phyloP scores from a whole-genome alignment of 148 eudicot species.

The Chenopodium album region DNA sequence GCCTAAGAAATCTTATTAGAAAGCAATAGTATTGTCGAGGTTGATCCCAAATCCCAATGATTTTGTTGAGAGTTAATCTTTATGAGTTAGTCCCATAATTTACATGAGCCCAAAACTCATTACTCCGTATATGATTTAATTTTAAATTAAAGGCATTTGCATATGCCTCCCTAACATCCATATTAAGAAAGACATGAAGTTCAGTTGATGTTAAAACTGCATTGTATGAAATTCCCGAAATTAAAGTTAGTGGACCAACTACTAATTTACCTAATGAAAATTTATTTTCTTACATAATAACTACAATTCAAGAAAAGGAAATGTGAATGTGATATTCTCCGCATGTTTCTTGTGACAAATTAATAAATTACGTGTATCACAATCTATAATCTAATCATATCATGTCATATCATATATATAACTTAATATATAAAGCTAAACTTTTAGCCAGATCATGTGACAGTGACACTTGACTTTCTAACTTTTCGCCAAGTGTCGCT shows the following conservation, averaged over 20 bases:
- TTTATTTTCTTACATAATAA: too few relatives aligned
- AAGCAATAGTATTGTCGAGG: constrained; percentile 72
- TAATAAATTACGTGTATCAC: neutral
- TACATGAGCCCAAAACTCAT: constrained; percentile 76
- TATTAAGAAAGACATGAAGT: neutral
- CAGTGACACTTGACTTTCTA: too few relatives aligned
- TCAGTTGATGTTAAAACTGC: constrained; percentile 4
- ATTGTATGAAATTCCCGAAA: neutral
- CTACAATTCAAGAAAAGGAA: too few relatives aligned
- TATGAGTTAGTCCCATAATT: constrained; percentile 32
- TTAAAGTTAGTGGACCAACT: neutral
- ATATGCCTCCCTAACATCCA: constrained; percentile 83
- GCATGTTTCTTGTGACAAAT: neutral
- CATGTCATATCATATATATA: too few relatives aligned
- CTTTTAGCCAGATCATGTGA: too few relatives aligned
- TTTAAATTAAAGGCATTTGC: constrained; percentile 72
- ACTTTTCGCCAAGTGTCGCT: too few relatives aligned
- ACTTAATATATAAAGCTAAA: too few relatives aligned
- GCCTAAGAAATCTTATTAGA: constrained; percentile 34
- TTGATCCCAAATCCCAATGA: constrained; percentile 39
- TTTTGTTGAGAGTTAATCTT: constrained; percentile 22
- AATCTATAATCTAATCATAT: neutral
- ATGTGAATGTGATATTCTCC: too few relatives aligned
- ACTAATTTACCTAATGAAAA: too few relatives aligned
- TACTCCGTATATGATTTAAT: constrained; percentile 60